phyloP scores from a whole-genome alignment of 2,329 filamentous ascomycete species.

The Chaetothyriales sp. region DNA sequence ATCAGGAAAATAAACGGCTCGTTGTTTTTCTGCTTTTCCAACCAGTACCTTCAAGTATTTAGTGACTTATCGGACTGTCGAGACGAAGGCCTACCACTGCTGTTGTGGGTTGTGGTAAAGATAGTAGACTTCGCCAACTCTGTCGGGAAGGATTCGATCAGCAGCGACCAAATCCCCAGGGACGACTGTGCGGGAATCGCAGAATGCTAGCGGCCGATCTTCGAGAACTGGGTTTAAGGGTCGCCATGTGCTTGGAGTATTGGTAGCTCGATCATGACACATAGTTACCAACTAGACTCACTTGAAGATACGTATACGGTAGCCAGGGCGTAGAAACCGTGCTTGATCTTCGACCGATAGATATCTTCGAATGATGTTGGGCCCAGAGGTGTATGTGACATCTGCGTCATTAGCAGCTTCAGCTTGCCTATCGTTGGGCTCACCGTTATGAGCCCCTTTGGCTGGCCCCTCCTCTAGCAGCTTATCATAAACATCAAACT shows the following conservation, averaged over 20 bases:
- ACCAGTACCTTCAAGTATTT: slow-evolving; percentile 15
- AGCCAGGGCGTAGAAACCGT: background rate
- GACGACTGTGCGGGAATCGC: slow-evolving; percentile 15
- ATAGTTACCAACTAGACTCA: background rate
- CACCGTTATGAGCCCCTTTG: slow-evolving; percentile 6
- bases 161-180: slow-evolving; percentile 15
- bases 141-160: slow-evolving; percentile 17
- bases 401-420: background rate
- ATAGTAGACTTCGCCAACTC: slow-evolving; percentile 19
- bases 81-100: slow-evolving; percentile 10
- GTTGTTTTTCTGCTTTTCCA: slow-evolving; percentile 13
- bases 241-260: slow-evolving; percentile 18
- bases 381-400: slow-evolving; percentile 1
- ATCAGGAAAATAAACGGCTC: slow-evolving; percentile 17
- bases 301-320: slow-evolving; percentile 2
- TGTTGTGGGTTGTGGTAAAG: slow-evolving; percentile 16
- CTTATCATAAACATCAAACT: slow-evolving; percentile 5
- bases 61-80: background rate
- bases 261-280: background rate
- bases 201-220: slow-evolving; percentile 17
- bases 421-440: background rate
- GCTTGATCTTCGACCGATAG: background rate
- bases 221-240: slow-evolving; percentile 15
- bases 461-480: slow-evolving; percentile 4
- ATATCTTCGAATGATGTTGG: slow-evolving; percentile 1